Evolutionary conservation across 192 early-diverging fungal species (phyloP).

Genomic region (Linnemannia hyalina): DNA sequence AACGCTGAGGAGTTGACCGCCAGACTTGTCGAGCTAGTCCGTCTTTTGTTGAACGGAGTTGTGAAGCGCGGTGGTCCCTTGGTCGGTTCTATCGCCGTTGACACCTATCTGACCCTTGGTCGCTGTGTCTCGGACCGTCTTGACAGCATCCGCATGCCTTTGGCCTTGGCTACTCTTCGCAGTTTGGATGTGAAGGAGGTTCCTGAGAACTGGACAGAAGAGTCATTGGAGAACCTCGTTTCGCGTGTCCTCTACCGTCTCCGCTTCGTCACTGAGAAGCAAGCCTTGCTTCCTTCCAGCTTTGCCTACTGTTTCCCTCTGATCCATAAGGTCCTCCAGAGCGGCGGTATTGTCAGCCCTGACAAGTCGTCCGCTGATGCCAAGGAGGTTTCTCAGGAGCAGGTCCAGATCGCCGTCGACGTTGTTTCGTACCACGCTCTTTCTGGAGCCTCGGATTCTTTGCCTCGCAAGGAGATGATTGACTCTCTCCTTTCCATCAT

Average conservation of each 20-base stretch:
- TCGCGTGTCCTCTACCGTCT: constrained; percentile 77
- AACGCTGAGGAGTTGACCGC: constrained; percentile 66
- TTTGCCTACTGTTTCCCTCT: constrained; percentile 78
- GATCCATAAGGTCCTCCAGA: constrained; percentile 71
- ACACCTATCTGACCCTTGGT: constrained; percentile 69
- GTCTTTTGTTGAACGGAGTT: constrained; percentile 65
- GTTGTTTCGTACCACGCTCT: constrained; percentile 73
- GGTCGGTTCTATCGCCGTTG: constrained; percentile 67
- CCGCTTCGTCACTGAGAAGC: constrained; percentile 69
- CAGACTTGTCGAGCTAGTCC: constrained; percentile 70
- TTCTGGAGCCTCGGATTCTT: constrained; percentile 60
- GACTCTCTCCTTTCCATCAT: constrained; percentile 72
- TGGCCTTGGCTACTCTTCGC: constrained; percentile 67
- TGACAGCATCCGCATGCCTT: constrained; percentile 52
- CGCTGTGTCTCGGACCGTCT: constrained; percentile 58
- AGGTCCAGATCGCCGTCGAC: constrained; percentile 76
- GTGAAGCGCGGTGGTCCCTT: constrained; percentile 66
- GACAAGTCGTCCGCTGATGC: constrained; percentile 56
- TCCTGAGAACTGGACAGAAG: constrained; percentile 62
- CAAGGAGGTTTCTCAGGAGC: constrained; percentile 67
- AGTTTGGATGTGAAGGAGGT: constrained; percentile 58
- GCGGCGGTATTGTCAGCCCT: constrained; percentile 70
- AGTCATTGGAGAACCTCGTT: constrained; percentile 62
- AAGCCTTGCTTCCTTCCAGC: constrained; percentile 69
- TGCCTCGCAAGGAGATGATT: constrained; percentile 77